Percentiles rank a stretch among this genome's conserved stretches.
Conservation (phyloP, 2,329 filamentous ascomycete species). For the Pseudogymnoascus destructans region DNA sequence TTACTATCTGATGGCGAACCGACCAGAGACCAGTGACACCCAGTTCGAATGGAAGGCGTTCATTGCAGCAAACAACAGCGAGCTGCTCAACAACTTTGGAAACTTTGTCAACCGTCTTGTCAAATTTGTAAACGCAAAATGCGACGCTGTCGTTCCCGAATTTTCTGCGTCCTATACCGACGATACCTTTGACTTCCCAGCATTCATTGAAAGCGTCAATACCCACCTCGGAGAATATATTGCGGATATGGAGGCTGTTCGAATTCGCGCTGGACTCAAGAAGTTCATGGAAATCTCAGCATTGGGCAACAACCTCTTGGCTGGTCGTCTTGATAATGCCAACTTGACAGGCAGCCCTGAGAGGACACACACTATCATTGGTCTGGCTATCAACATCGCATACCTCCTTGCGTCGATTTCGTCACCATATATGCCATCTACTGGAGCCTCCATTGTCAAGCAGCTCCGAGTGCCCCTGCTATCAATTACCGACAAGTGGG, state of each 20-base stretch:
- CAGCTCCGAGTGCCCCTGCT: slow-evolving; percentile 53
- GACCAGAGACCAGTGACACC: slow-evolving; percentile 74
- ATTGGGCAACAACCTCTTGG: slow-evolving; percentile 45
- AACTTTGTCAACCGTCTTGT: slow-evolving; percentile 64
- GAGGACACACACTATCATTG: slow-evolving; percentile 38
- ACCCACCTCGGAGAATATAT: slow-evolving; percentile 53
- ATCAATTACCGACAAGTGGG: slow-evolving; percentile 56
- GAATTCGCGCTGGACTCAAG: slow-evolving; percentile 52
- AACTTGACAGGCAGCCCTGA: slow-evolving; percentile 28
- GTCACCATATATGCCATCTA: slow-evolving; percentile 76
- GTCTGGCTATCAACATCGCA: slow-evolving; percentile 71
- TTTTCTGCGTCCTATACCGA: slow-evolving; percentile 41
- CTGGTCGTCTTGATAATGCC: slow-evolving; percentile 32
- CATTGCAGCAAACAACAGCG: slow-evolving; percentile 75
- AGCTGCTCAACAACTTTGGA: slow-evolving; percentile 60
- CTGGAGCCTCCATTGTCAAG: slow-evolving; percentile 57
- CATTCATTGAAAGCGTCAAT: slow-evolving; percentile 44
- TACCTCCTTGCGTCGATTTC: slow-evolving; percentile 69
- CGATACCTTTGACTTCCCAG: slow-evolving; percentile 36
- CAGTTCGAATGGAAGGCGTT: slow-evolving; percentile 86
- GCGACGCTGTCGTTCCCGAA: slow-evolving; percentile 56
- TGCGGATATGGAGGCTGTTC: slow-evolving; percentile 54
- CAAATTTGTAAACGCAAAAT: slow-evolving; percentile 67
- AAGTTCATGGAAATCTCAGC: slow-evolving; percentile 55
- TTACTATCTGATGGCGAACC: slow-evolving; percentile 75